These are phyloP conservation scores for Plasmodium malariae DNA, from an alignment of 169 alveolate genomes.

Conservation along the genomic window DNA sequence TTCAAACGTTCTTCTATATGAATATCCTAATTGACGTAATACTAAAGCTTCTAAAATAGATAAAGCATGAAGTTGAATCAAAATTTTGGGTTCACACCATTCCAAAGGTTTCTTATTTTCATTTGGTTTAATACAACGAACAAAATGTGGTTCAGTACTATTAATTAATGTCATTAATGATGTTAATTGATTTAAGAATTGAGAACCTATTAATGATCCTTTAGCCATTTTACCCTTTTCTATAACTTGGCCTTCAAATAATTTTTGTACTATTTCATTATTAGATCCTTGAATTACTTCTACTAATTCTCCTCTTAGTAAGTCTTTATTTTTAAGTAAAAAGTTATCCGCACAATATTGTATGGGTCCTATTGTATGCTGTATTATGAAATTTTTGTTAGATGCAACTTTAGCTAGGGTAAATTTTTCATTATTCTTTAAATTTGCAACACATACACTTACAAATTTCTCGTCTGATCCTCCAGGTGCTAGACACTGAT, in stretches of 20 bases:
- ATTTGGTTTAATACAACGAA: conserved; percentile 94
- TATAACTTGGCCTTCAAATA: conserved; percentile 88
- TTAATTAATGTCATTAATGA: conserved; percentile 90
- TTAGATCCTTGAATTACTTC: conserved; percentile 88
- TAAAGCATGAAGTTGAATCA: conserved; percentile 93
- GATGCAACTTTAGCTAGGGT: conserved; percentile 90
- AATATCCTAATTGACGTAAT: conserved; percentile 91
- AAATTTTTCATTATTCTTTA: conserved; percentile 80
- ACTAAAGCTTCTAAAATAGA: conserved; percentile 93
- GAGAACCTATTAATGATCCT: conserved; percentile 93
- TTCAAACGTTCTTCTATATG: conserved; percentile 91
- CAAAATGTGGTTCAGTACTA: conserved; percentile 92
- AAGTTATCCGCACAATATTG: conserved; percentile 88
- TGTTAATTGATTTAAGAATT: conserved; percentile 90
- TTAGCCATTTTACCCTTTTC: conserved; percentile 93
- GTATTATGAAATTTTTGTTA: conserved; percentile 86
- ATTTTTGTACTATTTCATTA: conserved; percentile 83
- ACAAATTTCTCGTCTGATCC: conserved; percentile 92
- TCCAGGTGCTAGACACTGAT: conserved; percentile 94
- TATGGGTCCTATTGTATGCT: conserved; percentile 89
- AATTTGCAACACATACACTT: conserved; percentile 82
- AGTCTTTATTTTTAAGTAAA: conserved; percentile 90
- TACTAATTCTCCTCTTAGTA: conserved; percentile 91
- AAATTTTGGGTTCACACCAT: conserved; percentile 91
- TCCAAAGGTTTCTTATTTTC: conserved; percentile 92